A percentile compares a stretch with the other conserved stretches of the same genome.
Evolutionary conservation across 2,329 filamentous ascomycete genomes (phyloP).

Genomic region (Colletotrichum neosansevieriae): DNA sequence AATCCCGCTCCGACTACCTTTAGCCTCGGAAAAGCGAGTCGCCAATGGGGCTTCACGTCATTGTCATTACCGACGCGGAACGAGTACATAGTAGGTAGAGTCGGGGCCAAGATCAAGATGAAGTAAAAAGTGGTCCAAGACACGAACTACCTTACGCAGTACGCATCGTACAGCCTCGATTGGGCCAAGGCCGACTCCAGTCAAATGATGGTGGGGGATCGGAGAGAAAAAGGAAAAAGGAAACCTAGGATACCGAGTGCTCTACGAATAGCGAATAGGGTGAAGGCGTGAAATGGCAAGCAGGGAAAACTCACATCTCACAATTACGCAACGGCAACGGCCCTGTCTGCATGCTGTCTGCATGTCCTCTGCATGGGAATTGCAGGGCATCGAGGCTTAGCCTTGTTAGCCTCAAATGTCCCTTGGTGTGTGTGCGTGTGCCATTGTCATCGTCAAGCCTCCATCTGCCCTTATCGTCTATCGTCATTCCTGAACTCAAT

Average conservation of each 20-base stretch:
- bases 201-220: slow-evolving; percentile 9
- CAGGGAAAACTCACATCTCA: slow-evolving; percentile 13
- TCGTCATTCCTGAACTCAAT: slow-evolving; percentile 11
- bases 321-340: slow-evolving; percentile 6
- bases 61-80: slow-evolving; percentile 25
- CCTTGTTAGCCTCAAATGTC: slow-evolving; percentile 10
- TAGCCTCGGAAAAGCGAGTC: slow-evolving; percentile 15
- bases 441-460: slow-evolving; percentile 2
- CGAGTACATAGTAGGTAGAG: background rate
- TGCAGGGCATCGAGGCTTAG: slow-evolving; percentile 16
- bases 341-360: background rate
- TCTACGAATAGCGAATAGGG: no score
- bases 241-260: background rate
- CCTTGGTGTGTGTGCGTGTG: background rate
- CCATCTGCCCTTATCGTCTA: background rate
- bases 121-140: slow-evolving; percentile 18
- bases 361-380: background rate
- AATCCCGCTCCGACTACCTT: slow-evolving; percentile 15
- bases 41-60: slow-evolving; percentile 29
- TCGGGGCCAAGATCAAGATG: background rate
- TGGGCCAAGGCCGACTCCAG: background rate
- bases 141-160: background rate
- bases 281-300: background rate
- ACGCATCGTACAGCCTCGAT: slow-evolving; percentile 2
- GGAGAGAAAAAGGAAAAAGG: slow-evolving; percentile 9